Conservation (phyloP, 2,329 filamentous ascomycete genomes). For the Phialocephala subalpina region DNA sequence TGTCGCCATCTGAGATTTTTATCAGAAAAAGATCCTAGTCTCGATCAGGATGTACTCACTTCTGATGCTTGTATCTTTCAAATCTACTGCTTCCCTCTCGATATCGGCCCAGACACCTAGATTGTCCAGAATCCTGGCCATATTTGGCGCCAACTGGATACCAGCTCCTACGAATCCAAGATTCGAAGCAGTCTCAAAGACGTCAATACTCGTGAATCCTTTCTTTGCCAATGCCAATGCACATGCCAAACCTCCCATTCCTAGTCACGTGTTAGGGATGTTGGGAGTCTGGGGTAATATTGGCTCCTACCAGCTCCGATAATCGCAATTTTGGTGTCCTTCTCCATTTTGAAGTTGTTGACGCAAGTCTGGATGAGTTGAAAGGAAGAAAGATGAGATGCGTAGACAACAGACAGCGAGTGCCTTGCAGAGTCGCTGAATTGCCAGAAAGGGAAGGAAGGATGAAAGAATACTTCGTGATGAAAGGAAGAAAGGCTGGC, state of each 20-base stretch:
- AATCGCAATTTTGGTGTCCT: constrained; percentile 17
- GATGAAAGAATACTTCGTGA: not conserved
- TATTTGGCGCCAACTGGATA: constrained; percentile 85
- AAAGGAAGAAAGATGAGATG: too few species aligned
- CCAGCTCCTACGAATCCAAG: constrained; percentile 86
- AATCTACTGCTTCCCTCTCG: constrained; percentile 72
- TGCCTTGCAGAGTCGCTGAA: not conserved
- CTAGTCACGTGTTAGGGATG: constrained; percentile 47
- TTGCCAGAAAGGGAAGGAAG: not conserved
- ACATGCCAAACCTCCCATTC: constrained; percentile 80
- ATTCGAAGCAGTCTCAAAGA: constrained; percentile 77
- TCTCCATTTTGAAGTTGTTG: constrained; percentile 20
- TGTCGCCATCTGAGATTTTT: constrained; percentile 63
- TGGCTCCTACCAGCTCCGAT: constrained; percentile 22
- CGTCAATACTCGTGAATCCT: constrained; percentile 76
- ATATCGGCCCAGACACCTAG: constrained; percentile 78
- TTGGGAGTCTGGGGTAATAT: not conserved
- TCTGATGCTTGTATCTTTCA: constrained; percentile 76
- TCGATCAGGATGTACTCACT: constrained; percentile 49
- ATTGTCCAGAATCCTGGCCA: constrained; percentile 77
- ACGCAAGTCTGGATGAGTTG: too few species aligned
- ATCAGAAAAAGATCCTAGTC: not conserved
- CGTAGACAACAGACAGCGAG: constrained; percentile 46
- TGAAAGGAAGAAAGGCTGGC: not conserved
- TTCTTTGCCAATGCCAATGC: constrained; percentile 79